Percentiles rank a stretch among this genome's conserved stretches.
Evolutionary conservation across 2,329 filamentous ascomycete genomes (phyloP).

Genomic region (Epichloe coenophiala): DNA sequence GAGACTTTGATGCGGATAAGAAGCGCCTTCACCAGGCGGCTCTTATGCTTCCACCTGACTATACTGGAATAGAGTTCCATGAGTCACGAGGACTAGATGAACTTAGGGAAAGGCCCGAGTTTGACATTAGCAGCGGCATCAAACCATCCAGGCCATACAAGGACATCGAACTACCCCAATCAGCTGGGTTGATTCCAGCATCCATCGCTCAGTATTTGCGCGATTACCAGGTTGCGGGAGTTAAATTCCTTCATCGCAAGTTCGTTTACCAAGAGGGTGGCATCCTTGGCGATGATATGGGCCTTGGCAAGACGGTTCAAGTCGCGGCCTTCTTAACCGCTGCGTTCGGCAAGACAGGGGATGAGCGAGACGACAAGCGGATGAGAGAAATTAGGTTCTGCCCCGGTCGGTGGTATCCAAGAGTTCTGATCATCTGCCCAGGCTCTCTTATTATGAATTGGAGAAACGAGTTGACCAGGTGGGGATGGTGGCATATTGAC

Average conservation of each 20-base stretch:
- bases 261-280: slow-evolving; percentile 88
- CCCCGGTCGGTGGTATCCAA: slow-evolving; percentile 56
- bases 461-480: slow-evolving; percentile 71
- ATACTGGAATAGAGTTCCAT: slow-evolving; percentile 59
- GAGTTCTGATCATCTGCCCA: slow-evolving; percentile 75
- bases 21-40: slow-evolving; percentile 51
- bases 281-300: slow-evolving; percentile 94
- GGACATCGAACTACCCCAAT: slow-evolving; percentile 62
- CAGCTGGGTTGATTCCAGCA: slow-evolving; percentile 71
- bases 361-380: slow-evolving; percentile 70
- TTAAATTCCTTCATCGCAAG: slow-evolving; percentile 69
- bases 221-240: slow-evolving; percentile 81
- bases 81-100: slow-evolving; percentile 19
- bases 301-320: slow-evolving; percentile 90
- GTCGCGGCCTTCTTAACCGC: slow-evolving; percentile 84
- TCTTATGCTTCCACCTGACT: slow-evolving; percentile 64
- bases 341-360: slow-evolving; percentile 87
- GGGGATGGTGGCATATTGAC: slow-evolving; percentile 93
- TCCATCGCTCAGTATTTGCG: slow-evolving; percentile 84
- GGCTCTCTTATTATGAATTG: slow-evolving; percentile 84
- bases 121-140: slow-evolving; percentile 39
- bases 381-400: slow-evolving; percentile 72
- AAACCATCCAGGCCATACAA: slow-evolving; percentile 57
- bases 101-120: slow-evolving; percentile 55
- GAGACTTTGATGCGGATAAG: slow-evolving; percentile 51